Evolutionary conservation across 495 filamentous ascomycete species (phyloP), one percentile per base, ranked within the genome.

Genomic region (Trichodelitschia bisporula): DNA sequence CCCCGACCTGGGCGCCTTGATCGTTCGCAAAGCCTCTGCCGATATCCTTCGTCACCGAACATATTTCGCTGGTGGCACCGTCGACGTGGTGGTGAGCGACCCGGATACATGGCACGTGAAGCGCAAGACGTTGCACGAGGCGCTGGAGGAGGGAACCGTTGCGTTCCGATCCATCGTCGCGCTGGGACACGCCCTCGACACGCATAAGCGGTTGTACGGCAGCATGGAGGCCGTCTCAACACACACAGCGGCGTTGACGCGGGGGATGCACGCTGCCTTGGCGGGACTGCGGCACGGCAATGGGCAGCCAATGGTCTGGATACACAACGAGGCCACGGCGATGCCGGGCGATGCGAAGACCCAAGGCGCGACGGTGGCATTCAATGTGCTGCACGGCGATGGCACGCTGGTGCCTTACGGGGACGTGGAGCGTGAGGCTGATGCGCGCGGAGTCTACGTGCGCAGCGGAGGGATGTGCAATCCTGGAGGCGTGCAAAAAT

Each of bases 31-130:
- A 39, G 53, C 57, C 13, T 66, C 69, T 14, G 66, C 62, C 1
- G 56, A 66, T 26, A 59, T 75, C 21, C 57, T 83, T 6, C 49
- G 56, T 29, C 54, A 64, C 29, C 57, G 72, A 18, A 63, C 57
- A 30, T 80, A 73, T 43, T 84, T 84, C 42, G 76, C 75, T 18
- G 76, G 76, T 6, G 75, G 77, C 4, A 79, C 75, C 1, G 71
- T 82, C 14, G 66, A 69, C 28, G 64, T 76, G 58, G 59, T 82
- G 16, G 62, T 60, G 11, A 57, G 56, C 29, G 48, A 60, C 15
- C 56, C 58, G 9, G 52, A 59, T 17, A 55, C 57, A n/a, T 82
- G 69, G 66, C 69, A 74, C 48, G 54, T 59, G 18, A 66, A 46
- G 25, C 78, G 69, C 38, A 55, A 61, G 19, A 45, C 47, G 21